Base-by-base conservation (phyloP, 2,329 filamentous ascomycete species). In the Colletotrichum nymphaeae region DNA sequence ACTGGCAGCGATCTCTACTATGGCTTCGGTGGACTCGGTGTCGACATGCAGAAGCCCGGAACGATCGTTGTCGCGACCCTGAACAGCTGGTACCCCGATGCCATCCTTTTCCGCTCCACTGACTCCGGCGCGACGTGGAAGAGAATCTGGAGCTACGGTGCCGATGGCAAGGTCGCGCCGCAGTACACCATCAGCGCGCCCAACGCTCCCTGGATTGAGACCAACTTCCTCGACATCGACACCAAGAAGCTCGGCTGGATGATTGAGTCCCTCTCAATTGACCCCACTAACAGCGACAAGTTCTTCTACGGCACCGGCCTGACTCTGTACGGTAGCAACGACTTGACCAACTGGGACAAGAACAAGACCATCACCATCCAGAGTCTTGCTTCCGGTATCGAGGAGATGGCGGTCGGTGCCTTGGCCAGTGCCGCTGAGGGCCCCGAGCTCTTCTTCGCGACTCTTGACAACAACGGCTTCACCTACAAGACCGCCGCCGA, bases 1-100 rank as follows among this genome's bases (percentile, higher is more conserved):
- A 82, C 86, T 0, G 85, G 86, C 16, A 76, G 77, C 7, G 83
- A 86, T 42, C 81, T 88, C 5, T 84, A 84, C 76, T 89, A 86
- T 69, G 89, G 89, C 1, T 91, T 90, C 57, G 89, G 89, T 6
- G 89, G 89, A 2, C 80, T 91, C 1, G 82, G 85, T 0, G 81
- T 91, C 24, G 89, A 91, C 60, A 81, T 86, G 74, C 83, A 87
- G 75, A 87, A 85, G 28, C 85, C 89, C 0, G 89, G 89, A 0
- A 91, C 89, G 0, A 77, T 91, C 19, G 85, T 91, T 58, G 88
- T 90, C 0, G 88, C 89, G 0, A 85, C 85, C 1, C 78, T 91
- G 53, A 91, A 91, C 79, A 87, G 85, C 19, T 91, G 89, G 89
- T 91, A 85, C 80, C 89, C 89, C 0, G 89, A 91, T 73, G 88